Base-by-base conservation (phyloP, 1,284 basidiomycete species). In the Thecaphora thlaspeos region DNA sequence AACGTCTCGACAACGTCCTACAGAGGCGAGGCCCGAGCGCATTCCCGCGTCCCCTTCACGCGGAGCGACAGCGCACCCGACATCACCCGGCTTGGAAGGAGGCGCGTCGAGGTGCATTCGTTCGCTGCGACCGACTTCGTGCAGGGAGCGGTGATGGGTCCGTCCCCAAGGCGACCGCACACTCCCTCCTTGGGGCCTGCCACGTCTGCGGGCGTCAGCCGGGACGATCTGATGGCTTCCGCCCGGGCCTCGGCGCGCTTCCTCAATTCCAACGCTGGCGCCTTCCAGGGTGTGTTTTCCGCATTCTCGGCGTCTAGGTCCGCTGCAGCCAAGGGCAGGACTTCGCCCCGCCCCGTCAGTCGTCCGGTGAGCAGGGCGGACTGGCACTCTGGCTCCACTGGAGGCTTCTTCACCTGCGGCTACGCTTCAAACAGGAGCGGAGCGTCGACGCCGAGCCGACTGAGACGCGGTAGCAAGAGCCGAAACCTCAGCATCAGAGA, bases 351-450 rank as follows among this genome's bases (percentile, higher is more conserved):
- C n/a, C n/a, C n/a, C n/a, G n/a, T n/a, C 8, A 42, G 48, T 8
- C 47, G 62, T 2, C 57, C 54, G 14, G 17, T 42, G 1, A 65
- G 54, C 32, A 48, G 62, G 9, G 57, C 51, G 14, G 54, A 54
- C 4, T 39, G 40, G 23, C 47, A 46, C 41, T 50, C 48, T 28
- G 47, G 53, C 21, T 46, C 53, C 3, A 60, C 55, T 26, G 58
- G 57, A 32, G 62, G 62, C n/a, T 54, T 65, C 22, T 65, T 61
- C 41, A 61, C 57, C 9, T 64, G 61, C 30, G 61, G 61, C 10
- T 64, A 60, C 45, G 17, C 41, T 10, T 40, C 51, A 9, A 52
- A n/a, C 26, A 11, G 48, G 18, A 65, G 57, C 43, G 62, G 62
- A 1, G 43, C 62, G 2, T 43, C 48, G 0, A 57, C 62, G 2